These are phyloP conservation scores for Vigna reflexopilosa DNA, from an alignment of 306 rosid species.

Conservation along the genomic window DNA sequence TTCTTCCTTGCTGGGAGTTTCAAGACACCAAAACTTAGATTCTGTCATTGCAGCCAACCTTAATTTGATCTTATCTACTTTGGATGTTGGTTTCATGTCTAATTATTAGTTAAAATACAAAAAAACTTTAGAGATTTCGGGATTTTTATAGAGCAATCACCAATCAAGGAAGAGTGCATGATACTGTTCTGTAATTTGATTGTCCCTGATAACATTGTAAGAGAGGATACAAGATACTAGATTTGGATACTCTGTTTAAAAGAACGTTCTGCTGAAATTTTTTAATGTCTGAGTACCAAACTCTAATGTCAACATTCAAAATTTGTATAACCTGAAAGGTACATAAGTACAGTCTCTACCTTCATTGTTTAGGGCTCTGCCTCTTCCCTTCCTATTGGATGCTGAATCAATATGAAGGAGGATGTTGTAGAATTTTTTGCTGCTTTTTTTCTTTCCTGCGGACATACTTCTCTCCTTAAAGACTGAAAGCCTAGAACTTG, in stretches of 20 bases:
- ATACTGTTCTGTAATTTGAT: constrained; percentile 32
- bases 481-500: constrained; percentile 6
- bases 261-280: not conserved
- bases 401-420: constrained; percentile 27
- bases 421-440: not conserved
- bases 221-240: constrained; percentile 14
- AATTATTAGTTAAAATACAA: not conserved
- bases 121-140: not conserved
- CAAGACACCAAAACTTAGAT: constrained; percentile 8
- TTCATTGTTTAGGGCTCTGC: not conserved
- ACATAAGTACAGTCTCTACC: constrained; percentile 29
- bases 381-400: constrained; percentile 29
- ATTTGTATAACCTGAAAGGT: constrained; percentile 26
- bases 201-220: constrained; percentile 5
- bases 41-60: not conserved
- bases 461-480: constrained; percentile 2
- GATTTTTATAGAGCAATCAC: constrained; percentile 10
- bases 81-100: constrained; percentile 7
- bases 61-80: constrained; percentile 5
- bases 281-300: constrained; percentile 23
- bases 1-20: constrained; percentile 20
- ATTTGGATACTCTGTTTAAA: constrained; percentile 15
- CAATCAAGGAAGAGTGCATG: constrained; percentile 26
- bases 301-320: constrained; percentile 24
- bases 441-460: not conserved